A percentile compares a stretch with the other conserved stretches of the same genome.
Conservation (phyloP, 2,329 filamentous ascomycete genomes). For the Trichoderma sp. region DNA sequence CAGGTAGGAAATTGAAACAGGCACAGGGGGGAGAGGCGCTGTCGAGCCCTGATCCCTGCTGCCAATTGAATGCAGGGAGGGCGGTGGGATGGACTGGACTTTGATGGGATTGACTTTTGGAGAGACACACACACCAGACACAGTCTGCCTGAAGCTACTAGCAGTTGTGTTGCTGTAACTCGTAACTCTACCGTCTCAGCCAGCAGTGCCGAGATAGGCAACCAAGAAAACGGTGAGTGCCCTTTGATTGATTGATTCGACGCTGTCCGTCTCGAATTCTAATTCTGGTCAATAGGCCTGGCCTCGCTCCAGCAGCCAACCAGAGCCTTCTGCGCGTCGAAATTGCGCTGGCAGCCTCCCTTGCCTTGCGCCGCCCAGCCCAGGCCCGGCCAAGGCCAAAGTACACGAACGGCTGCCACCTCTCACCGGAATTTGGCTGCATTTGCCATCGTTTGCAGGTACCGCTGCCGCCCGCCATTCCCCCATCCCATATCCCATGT, state of each 20-base stretch:
- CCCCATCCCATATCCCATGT: not conserved
- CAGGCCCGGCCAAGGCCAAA: not conserved
- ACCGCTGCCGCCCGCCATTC: not conserved
- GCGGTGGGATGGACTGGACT: not conserved
- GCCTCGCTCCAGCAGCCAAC: not conserved
- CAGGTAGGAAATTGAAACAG: slow-evolving; percentile 29
- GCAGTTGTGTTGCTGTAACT: not conserved
- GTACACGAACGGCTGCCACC: not conserved
- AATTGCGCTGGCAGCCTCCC: slow-evolving; percentile 1
- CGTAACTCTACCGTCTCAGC: not conserved
- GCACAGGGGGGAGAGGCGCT: not conserved
- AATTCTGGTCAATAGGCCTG: not conserved
- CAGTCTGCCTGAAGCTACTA: not conserved
- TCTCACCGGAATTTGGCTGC: not conserved
- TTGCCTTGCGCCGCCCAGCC: not conserved
- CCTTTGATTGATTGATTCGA: not conserved
- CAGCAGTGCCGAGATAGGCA: not conserved
- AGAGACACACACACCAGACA: not conserved
- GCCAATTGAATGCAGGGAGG: not conserved
- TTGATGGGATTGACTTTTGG: not conserved
- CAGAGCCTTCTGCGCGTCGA: not conserved
- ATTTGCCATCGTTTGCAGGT: not conserved
- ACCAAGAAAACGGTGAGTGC: slow-evolving; percentile 9
- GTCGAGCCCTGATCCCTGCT: slow-evolving; percentile 19
- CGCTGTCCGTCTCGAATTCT: not conserved